Evolutionary conservation across 352 stramenopile species (phyloP), one percentile per base, ranked within the genome.

Genomic region (Peronospora farinosa): DNA sequence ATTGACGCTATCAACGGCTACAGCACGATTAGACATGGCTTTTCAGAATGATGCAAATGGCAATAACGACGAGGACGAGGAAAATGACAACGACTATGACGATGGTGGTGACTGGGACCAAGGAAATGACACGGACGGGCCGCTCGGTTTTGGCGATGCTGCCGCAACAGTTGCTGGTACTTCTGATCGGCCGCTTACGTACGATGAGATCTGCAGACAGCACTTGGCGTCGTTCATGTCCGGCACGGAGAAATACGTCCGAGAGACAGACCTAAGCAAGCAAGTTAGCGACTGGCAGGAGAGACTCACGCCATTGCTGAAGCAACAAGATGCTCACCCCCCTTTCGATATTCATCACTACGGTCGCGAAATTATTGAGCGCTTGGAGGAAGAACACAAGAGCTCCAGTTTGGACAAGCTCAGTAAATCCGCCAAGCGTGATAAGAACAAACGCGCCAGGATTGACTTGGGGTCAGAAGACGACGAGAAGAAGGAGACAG

Each of bases 211-310:
- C 27, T 88, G 79, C 32, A 72, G 74, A 23, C 72, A 88, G 49
- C 79, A 91, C 49, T 69, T 87, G n/a, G 64, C 76, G 27, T 69
- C 76, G 5, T 91, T 91, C 50, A 88, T 91, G 77, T 76, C 81
- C 31, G 79, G 79, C n/a, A 78, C 74, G 6, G 74, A 91, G 41
- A 72, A 84, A 47, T 91, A 91, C 40, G 72, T 88, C 7, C 79
- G 74, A 36, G 79, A 91, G 52, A 85, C 74, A 9, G 68, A 56
- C 31, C 54, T 88, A 42, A 80, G 67, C 17, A 83, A 83, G 25
- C 67, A 86, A 57, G 74, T 89, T 32, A 80, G 65, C 51, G 75
- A 86, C 37, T 91, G 80, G 80, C 74, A 91, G 47, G 62, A 74
- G n/a, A 88, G 80, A 48, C 51, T 91, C 15, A 75, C 47, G 30